Evolutionary conservation across 1,139 yeast species (phyloP), one percentile per base, ranked within the genome.

Genomic region (Yamadazyma sp.): DNA sequence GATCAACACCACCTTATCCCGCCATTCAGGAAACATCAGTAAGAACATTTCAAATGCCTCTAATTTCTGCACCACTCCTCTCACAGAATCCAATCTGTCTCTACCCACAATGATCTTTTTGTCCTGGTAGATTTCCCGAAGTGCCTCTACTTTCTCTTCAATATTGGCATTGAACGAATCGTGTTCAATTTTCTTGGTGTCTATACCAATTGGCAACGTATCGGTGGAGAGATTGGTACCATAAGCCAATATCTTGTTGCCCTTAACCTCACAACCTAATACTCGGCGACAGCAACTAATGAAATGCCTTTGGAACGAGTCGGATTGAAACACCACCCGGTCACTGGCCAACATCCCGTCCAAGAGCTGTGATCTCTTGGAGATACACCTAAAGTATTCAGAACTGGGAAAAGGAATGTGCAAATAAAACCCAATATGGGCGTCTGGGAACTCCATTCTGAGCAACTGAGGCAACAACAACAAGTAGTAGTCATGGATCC

Each of bases 331-430:
- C 6, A 86, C 89, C 37, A 92, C 76, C 51, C 82, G 76, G 57
- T 88, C 88, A 4, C 96, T 82, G 16, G 97, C 97, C 41, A 94
- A 72, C 76, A 92, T 76, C 17, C 98, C 97, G 54, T 88, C 95
- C 43, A 92, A 69, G 35, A 92, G 69, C 53, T 86, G 84, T 39
- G 81, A 73, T 50, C 98, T 76, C 60, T 86, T 86, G 29, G 96
- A 83, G 32, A 92, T 64, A 48, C 96, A 86, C 44, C 97, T 73
- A 64, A 92, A 88, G 58, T 89, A 88, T 62, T 92, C 98, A n/a
- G 90, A 83, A 29, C 95, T 86, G 9, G 98, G 97, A 75, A 94
- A 89, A 11, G 97, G 96, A 5, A 87, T 78, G 59, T 90, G 97
- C 50, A 90, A 65, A 61, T 81, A 90, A 44, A 86, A 78, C 6